Evolutionary conservation across 2,329 filamentous ascomycete species (phyloP).

Genomic region (Elsinoe fawcettii): DNA sequence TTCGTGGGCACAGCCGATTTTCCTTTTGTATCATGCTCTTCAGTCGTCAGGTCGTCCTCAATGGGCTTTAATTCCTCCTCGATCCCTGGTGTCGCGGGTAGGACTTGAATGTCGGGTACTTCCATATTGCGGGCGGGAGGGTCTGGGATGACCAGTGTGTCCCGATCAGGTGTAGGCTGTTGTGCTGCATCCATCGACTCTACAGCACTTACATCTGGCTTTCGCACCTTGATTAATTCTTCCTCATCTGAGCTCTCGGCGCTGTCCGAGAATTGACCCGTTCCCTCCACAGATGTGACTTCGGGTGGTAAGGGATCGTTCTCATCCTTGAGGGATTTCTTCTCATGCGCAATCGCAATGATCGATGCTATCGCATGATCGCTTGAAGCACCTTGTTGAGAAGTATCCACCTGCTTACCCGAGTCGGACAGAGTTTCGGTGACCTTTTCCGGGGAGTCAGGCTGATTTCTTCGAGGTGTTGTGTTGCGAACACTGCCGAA

Average conservation of each 20-base stretch:
- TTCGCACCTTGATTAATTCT: neutral
- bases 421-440: slow-evolving; percentile 38
- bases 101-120: slow-evolving; percentile 28
- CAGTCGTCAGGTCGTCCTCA: neutral
- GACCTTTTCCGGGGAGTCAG: slow-evolving; percentile 45
- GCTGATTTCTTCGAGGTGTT: slow-evolving; percentile 33
- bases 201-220: neutral
- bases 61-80: slow-evolving; percentile 19
- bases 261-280: slow-evolving; percentile 55
- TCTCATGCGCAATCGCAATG: slow-evolving; percentile 47
- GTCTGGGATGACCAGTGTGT: neutral
- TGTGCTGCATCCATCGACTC: neutral
- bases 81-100: slow-evolving; percentile 30
- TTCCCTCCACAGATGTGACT: slow-evolving; percentile 61
- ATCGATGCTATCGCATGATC: slow-evolving; percentile 54
- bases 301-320: slow-evolving; percentile 62
- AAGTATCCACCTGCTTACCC: slow-evolving; percentile 29
- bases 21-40: neutral
- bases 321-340: slow-evolving; percentile 34
- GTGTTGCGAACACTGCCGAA: slow-evolving; percentile 67
- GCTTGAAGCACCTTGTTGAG: slow-evolving; percentile 46
- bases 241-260: slow-evolving; percentile 22
- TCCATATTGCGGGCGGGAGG: slow-evolving; percentile 14
- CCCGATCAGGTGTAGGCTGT: neutral
- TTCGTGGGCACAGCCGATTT: neutral